These are phyloP conservation scores for Komagataea norvegica DNA, from an alignment of 1,139 yeast species.

Conservation along the genomic window DNA sequence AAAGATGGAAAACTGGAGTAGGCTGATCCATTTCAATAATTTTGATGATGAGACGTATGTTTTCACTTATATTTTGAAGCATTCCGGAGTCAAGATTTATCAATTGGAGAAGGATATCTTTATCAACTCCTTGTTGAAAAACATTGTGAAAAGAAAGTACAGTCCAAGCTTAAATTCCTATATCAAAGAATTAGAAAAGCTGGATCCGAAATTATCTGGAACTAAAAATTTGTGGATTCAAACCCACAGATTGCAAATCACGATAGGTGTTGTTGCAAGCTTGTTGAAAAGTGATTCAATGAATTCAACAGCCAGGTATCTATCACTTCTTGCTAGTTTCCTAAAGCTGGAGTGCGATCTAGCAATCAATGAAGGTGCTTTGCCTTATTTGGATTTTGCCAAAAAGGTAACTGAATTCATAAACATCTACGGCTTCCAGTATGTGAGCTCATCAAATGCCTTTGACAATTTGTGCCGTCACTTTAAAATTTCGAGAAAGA, in stretches of 20 bases:
- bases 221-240: slow-evolving; percentile 15
- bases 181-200: slow-evolving; percentile 17
- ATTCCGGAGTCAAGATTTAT: slow-evolving; percentile 16
- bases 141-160: slow-evolving; percentile 12
- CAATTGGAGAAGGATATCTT: slow-evolving; percentile 16
- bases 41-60: slow-evolving; percentile 22
- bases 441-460: slow-evolving; percentile 12
- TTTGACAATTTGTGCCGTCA: slow-evolving; percentile 13
- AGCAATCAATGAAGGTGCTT: slow-evolving; percentile 1
- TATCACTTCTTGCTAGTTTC: slow-evolving; percentile 15
- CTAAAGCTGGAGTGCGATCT: slow-evolving; percentile 15
- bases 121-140: slow-evolving; percentile 13
- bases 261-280: slow-evolving; percentile 14
- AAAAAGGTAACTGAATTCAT: slow-evolving; percentile 17
- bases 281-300: slow-evolving; percentile 13
- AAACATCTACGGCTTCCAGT: slow-evolving; percentile 15
- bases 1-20: slow-evolving; percentile 22
- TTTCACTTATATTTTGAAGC: slow-evolving; percentile 18
- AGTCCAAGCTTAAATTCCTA: slow-evolving; percentile 17
- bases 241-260: slow-evolving; percentile 18
- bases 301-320: slow-evolving; percentile 10
- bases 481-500: slow-evolving; percentile 10
- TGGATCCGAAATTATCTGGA: slow-evolving; percentile 16
- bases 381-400: slow-evolving; percentile 11
- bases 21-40: slow-evolving; percentile 19